Evolutionary conservation across 306 rosid species (phyloP), one percentile per base, ranked within the genome.

Genomic region (Lupinus albus): DNA sequence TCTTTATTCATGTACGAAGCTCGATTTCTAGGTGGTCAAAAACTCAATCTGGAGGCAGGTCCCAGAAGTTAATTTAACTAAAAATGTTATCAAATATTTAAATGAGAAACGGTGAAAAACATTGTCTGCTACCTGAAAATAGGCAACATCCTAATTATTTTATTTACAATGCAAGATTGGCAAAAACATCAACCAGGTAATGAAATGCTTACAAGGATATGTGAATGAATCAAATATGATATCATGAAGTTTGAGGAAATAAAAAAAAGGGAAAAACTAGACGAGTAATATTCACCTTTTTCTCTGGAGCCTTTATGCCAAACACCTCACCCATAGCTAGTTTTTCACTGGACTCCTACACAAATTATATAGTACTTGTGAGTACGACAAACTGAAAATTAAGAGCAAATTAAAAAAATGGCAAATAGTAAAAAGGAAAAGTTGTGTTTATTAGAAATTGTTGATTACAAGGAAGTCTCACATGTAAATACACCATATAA

Each of bases 241-340:
- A 45, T 39, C 56, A 1, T 10, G 57, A 16, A 28, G 70, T 48
- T 54, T 49, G 13, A 67, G 42, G 54, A 50, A 16, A 33, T 41
- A 50, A 50, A 71, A 48, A 54, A 53, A 17, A 69, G 53, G 68
- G 33, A 32, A 75, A 78, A 63, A 49, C 57, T 32, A 17, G 38
- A 58, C 77, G 58, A 68, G 68, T 70, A 72, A 33, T 56, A 49
- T 32, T 78, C 81, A 93, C 99, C 97, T 88, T 89, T 78, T 84
- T 84, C 71, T 81, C 84, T 16, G 99, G 99, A 71, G 91, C 87
- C 72, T 86, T 83, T 61, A 93, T 78, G 74, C 99, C 99, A 89
- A 93, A 93, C 45, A 92, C 96, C 85, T 89, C 96, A 21, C 99
- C 99, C 96, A 93, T 80, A 30, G 99, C 99, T 68, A 93, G 82